Conservation (phyloP, 1,284 basidiomycete genomes). For the Ustilago trichophora region DNA sequence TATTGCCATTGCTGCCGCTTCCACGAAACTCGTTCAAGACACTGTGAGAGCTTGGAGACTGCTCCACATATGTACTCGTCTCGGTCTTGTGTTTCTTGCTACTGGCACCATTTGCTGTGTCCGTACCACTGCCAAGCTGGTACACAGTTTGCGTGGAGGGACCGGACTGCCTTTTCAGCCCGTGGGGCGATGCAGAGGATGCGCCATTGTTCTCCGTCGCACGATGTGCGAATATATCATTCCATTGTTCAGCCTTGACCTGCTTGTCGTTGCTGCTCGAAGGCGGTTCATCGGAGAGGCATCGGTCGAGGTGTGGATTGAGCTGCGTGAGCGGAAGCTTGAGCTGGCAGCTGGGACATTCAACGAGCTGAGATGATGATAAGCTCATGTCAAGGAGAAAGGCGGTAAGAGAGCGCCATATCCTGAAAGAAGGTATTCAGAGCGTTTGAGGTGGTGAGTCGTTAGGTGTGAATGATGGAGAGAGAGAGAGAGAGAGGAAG, state of each 20-base stretch:
- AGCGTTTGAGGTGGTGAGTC: no score
- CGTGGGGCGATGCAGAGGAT: conserved; percentile 5
- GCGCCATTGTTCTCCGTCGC: not conserved
- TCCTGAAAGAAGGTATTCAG: no score
- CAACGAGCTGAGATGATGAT: conserved; percentile 41
- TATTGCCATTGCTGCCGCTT: not conserved
- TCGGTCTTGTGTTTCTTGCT: conserved; percentile 14
- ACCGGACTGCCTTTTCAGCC: conserved; percentile 6
- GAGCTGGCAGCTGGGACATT: conserved; percentile 52
- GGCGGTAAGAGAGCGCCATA: no score
- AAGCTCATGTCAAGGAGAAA: no score
- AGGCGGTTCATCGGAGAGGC: conserved; percentile 26
- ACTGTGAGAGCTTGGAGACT: no score
- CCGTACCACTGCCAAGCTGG: not conserved
- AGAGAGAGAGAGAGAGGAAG: no score
- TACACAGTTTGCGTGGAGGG: not conserved
- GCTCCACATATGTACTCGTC: no score
- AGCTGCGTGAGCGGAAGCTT: conserved; percentile 47
- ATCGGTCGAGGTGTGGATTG: conserved; percentile 60
- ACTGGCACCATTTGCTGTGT: not conserved
- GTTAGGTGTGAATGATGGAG: no score
- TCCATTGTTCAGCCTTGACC: conserved; percentile 22
- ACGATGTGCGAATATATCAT: conserved; percentile 8
- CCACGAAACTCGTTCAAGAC: no score
- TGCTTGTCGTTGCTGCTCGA: conserved; percentile 3